Evolutionary conservation across 2,329 filamentous ascomycete genomes (phyloP).

Genomic region (Colletotrichum camelliae): DNA sequence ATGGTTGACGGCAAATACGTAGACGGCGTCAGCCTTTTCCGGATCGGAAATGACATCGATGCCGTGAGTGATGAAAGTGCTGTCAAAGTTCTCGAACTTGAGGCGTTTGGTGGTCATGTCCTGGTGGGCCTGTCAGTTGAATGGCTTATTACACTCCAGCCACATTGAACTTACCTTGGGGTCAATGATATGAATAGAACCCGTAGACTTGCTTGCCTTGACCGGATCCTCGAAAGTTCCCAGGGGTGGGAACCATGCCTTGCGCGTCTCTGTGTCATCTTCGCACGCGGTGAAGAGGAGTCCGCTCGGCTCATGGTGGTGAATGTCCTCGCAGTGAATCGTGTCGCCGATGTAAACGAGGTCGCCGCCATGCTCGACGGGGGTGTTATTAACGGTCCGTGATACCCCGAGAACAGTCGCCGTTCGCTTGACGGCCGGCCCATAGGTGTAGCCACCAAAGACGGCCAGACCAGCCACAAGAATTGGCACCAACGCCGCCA

Average conservation of each 20-base stretch:
- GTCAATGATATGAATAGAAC: slow-evolving; percentile 58
- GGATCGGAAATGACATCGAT: slow-evolving; percentile 64
- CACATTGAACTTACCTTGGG: slow-evolving; percentile 45
- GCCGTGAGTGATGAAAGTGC: slow-evolving; percentile 63
- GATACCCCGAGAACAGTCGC: slow-evolving; percentile 30
- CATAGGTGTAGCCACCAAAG: slow-evolving; percentile 7
- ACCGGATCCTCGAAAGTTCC: slow-evolving; percentile 44
- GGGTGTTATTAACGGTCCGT: slow-evolving; percentile 26
- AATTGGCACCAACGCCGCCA: slow-evolving; percentile 1
- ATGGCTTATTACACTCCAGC: not conserved
- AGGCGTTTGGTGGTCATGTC: slow-evolving; percentile 37
- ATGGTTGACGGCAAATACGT: slow-evolving; percentile 67
- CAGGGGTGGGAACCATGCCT: slow-evolving; percentile 58
- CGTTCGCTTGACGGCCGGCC: not conserved
- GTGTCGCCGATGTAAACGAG: slow-evolving; percentile 55
- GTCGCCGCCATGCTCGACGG: slow-evolving; percentile 28
- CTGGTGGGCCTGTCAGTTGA: slow-evolving; percentile 28
- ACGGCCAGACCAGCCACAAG: slow-evolving; percentile 11
- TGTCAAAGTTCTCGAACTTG: slow-evolving; percentile 53
- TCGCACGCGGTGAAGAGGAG: slow-evolving; percentile 64
- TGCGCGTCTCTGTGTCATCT: slow-evolving; percentile 42
- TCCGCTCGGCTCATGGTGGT: slow-evolving; percentile 54
- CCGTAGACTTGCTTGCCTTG: slow-evolving; percentile 38
- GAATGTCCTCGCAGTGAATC: slow-evolving; percentile 63
- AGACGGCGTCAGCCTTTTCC: slow-evolving; percentile 47